phyloP scores from a whole-genome alignment of 441 rosid species.

The Pelargonium cotyledonis region DNA sequence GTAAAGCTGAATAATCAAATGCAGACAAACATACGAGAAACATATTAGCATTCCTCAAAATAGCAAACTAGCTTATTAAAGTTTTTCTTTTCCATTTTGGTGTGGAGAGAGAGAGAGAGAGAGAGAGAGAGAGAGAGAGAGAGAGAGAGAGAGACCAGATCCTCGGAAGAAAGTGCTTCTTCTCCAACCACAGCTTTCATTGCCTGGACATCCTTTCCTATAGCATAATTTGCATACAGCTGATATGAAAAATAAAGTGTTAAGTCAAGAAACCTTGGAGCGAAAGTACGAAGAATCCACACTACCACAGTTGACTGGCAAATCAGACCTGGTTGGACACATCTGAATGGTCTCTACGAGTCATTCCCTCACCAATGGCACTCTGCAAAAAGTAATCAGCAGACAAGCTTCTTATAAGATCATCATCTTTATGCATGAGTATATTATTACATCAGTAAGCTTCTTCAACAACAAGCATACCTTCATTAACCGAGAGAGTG shows the following conservation, averaged over 20 bases:
- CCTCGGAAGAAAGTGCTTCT: constrained; percentile 98
- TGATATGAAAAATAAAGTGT: constrained; percentile 19
- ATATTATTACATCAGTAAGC: too few relatives aligned
- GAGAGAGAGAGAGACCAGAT: constrained; percentile 44
- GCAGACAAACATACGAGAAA: too few relatives aligned
- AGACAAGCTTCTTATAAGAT: too few relatives aligned
- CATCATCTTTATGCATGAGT: too few relatives aligned
- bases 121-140: too few relatives aligned
- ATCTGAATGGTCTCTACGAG: constrained; percentile 90
- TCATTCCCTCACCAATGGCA: constrained; percentile 99
- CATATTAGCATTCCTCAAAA: too few relatives aligned
- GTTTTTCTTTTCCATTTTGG: too few relatives aligned
- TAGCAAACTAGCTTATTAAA: too few relatives aligned
- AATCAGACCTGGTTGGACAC: constrained; percentile 82
- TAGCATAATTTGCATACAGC: constrained; percentile 95
- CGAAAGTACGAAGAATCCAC: too few relatives aligned
- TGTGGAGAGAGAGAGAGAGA: too few relatives aligned
- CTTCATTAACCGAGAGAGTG: constrained; percentile 95
- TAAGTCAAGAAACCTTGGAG: background rate
- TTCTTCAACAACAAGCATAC: constrained; percentile 14
- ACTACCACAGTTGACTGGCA: too few relatives aligned
- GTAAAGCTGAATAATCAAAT: too few relatives aligned
- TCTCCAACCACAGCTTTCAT: constrained; percentile 99
- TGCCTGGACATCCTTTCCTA: constrained; percentile 97
- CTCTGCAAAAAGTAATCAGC: constrained; percentile 36